Base-by-base conservation (phyloP, 2,329 filamentous ascomycete genomes). In the Verticillium zaregamsianum region DNA sequence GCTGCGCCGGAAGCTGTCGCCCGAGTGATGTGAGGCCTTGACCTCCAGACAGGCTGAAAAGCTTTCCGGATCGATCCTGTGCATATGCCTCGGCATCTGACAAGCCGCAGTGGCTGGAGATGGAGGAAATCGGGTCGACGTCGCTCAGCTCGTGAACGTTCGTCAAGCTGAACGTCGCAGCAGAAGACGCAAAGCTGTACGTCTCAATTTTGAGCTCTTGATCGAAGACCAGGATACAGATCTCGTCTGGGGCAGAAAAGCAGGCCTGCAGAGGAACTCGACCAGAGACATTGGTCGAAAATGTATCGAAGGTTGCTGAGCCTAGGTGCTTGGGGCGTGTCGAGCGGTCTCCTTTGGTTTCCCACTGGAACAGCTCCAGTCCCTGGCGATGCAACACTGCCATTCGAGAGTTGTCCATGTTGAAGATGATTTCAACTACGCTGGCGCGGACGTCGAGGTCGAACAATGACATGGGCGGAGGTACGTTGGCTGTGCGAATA, bases 401-500 rank as follows among this genome's bases (percentile, higher is more conserved):
- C 70, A 98, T 82, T 8, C 81, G 80, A 1, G 81, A 82, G 57
- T 89, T 88, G 57, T 83, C 82, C 15, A 80, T 80, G 58, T 86
- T 90, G 66, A 97, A 87, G 0, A 89, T 86, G 59, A 95, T 86
- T 75, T 97, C 93, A 20, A 91, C 77, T 3, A 87, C 83, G 59
- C 89, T 87, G 0, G 82, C 82, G 15, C 84, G 79, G 32, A 90
- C 75, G 14, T 78, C 69, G 20, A 97, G 69, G 62, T 96, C 91
- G 66, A 90, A 90, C 65, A 94, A 82, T 17, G 92, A 87, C 93
- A 98, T 97, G 1, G 95, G 95, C 32, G 95, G 95, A 28, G 95
- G 95, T 3, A 97, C 83, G 69, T 95, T 96, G 14, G 92, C 90
- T 58, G 89, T 83, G 65, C 91, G 84, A 66, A 99, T 83, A 0